Evolutionary conservation across 495 filamentous ascomycete species (phyloP), one percentile per base, ranked within the genome.

Genomic region (Aspergillus biplanus): DNA sequence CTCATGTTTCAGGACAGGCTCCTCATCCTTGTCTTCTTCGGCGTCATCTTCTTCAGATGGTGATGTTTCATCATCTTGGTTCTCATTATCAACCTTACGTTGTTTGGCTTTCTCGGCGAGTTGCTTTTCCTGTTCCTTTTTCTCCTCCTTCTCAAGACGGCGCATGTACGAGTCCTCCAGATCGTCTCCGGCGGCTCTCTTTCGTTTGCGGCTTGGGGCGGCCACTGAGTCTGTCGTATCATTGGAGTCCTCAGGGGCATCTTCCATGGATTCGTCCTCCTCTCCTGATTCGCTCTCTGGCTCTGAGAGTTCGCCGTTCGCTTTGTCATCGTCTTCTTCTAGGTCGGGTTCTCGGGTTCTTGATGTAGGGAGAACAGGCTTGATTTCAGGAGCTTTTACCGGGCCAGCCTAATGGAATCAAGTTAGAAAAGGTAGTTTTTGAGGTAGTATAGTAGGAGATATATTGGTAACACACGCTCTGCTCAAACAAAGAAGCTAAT

Each of bases 91-190:
- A 33, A 63, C 56, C 31, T 60, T 71, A 32, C 65, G 56, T 44
- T 60, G 58, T 56, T 69, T 67, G 0, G 65, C 35, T 46, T 62
- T 62, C 56, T 71, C 69, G 27, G 67, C 58, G 7, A 62, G 64
- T 34, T 66, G 78, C 78, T 75, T 79, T 64, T 76, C 65, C 56
- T 76, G 77, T 49, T 80, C 83, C 54, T 83, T 83, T 56, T 77
- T 66, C 58, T 88, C 83, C 65, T 88, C 85, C 59, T 79, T 80
- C 52, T 77, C 83, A 56, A 99, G 73, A 59, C 88, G 87, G 58
- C 85, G 83, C 81, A 97, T 86, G 68, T 99, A 97, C 32, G 81
- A 82, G 33, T 83, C 87, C 71, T 97, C 95, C 1, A 99, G 73
- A 60, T 95, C 87, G 55, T 93, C 92, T 33, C 88, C 84, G 11